These are phyloP conservation scores for Medicago lupulina DNA, from an alignment of 306 rosid species.

Conservation along the genomic window DNA sequence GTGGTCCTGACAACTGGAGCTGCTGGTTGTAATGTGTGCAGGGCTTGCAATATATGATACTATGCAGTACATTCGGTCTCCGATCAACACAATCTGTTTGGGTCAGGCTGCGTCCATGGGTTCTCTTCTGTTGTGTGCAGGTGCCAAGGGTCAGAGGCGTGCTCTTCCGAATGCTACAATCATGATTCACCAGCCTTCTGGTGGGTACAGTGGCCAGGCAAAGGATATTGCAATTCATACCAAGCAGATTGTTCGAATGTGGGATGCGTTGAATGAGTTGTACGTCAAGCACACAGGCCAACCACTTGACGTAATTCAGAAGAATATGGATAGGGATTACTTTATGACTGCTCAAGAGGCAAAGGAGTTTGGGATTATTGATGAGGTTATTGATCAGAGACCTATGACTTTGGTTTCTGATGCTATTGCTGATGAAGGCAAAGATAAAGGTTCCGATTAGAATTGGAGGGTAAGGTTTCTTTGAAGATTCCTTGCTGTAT, in stretches of 20 bases:
- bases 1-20: constrained; percentile 4
- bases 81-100: constrained; percentile 82
- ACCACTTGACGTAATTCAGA: constrained; percentile 58
- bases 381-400: constrained; percentile 93
- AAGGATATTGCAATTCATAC: constrained; percentile 89
- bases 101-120: constrained; percentile 99
- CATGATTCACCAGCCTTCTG: constrained; percentile 98
- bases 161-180: constrained; percentile 88
- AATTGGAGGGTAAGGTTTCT: constrained; percentile 54
- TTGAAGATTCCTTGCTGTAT: constrained; percentile 38
- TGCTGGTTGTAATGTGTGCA: constrained; percentile 40
- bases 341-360: constrained; percentile 92
- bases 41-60: constrained; percentile 98
- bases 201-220: constrained; percentile 97
- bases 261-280: constrained; percentile 80
- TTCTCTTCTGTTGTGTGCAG: constrained; percentile 92
- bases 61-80: constrained; percentile 94
- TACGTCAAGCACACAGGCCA: constrained; percentile 85
- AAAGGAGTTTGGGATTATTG: constrained; percentile 86
- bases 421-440: constrained; percentile 70
- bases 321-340: constrained; percentile 88
- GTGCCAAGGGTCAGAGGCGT: constrained; percentile 92
- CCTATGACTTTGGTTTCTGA: constrained; percentile 86
- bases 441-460: constrained; percentile 67
- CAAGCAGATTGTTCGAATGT: constrained; percentile 83